phyloP scores from a whole-genome alignment of 1,284 basidiomycete genomes.

The Austropuccinia psidii region DNA sequence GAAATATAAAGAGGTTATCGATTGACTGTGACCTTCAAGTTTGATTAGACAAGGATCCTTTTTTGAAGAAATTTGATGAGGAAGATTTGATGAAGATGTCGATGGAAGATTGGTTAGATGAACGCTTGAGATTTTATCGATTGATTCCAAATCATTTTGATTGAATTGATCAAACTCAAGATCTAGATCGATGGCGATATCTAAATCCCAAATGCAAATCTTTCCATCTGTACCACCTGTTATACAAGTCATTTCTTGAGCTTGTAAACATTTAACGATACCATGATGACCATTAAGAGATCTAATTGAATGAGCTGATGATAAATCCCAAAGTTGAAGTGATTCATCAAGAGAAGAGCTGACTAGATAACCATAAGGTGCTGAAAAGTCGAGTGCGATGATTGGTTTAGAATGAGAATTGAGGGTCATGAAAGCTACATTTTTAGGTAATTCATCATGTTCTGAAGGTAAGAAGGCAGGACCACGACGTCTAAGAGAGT shows the following conservation, averaged over 20 bases:
- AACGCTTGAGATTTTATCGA: no score
- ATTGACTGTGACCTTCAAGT: conserved; percentile 84
- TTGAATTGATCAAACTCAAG: conserved; percentile 64
- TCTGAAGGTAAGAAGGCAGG: conserved; percentile 95
- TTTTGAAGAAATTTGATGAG: conserved; percentile 48
- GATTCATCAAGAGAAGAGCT: conserved; percentile 62
- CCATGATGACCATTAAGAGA: conserved; percentile 68
- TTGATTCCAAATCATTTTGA: conserved; percentile 53
- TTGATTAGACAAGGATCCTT: conserved; percentile 61
- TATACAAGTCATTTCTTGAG: conserved; percentile 82
- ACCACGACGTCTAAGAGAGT: conserved; percentile 60
- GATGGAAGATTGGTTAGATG: conserved; percentile 2
- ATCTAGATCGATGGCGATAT: conserved; percentile 52
- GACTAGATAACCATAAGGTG: conserved; percentile 90
- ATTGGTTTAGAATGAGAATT: conserved; percentile 72
- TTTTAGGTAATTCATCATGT: conserved; percentile 87
- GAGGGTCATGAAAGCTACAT: conserved; percentile 94
- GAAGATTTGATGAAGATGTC: conserved; percentile 30
- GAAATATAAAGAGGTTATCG: conserved; percentile 86
- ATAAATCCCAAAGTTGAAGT: conserved; percentile 77
- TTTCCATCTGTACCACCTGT: conserved; percentile 82
- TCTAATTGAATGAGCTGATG: conserved; percentile 63
- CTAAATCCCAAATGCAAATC: conserved; percentile 78
- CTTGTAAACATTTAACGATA: conserved; percentile 78
- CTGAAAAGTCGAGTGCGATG: conserved; percentile 84